Evolutionary conservation across 2,329 filamentous ascomycete species (phyloP).

Genomic region (Stemphylium vesicarium): DNA sequence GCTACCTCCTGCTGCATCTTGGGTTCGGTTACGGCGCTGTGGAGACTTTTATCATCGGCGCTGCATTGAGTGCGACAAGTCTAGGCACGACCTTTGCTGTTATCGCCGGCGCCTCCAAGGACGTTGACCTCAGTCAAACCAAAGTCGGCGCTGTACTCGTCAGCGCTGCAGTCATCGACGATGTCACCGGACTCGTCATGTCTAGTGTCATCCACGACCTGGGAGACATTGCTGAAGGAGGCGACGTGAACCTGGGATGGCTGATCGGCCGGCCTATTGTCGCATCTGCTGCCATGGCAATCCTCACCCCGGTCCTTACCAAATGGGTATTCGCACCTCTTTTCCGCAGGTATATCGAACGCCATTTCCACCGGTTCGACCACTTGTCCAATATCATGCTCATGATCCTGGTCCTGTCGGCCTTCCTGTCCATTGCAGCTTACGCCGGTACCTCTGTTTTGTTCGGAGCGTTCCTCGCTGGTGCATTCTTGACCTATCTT

Average conservation of each 20-base stretch:
- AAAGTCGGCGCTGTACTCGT: conserved; percentile 54
- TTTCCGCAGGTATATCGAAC: conserved; percentile 25
- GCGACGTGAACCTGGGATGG: conserved; percentile 26
- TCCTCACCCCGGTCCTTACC: conserved; percentile 31
- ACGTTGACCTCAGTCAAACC: conserved; percentile 52
- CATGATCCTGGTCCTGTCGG: conserved; percentile 37
- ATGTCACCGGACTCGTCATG: conserved; percentile 55
- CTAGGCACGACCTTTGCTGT: conserved; percentile 46
- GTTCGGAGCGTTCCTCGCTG: conserved; percentile 42
- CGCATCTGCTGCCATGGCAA: conserved; percentile 28
- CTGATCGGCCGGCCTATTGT: conserved; percentile 37
- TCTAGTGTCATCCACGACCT: conserved; percentile 42
- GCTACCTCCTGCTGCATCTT: conserved; percentile 49
- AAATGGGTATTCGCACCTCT: conserved; percentile 48
- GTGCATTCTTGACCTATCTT: conserved; percentile 36
- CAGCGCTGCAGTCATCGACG: conserved; percentile 57
- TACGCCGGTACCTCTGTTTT: conserved; percentile 39
- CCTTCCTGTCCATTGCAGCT: conserved; percentile 37
- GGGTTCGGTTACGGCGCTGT: conserved; percentile 51
- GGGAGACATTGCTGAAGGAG: conserved; percentile 20
- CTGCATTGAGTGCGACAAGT: conserved; percentile 34
- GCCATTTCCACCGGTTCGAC: conserved; percentile 28
- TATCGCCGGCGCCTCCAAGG: conserved; percentile 39
- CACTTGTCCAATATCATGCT: conserved; percentile 34
- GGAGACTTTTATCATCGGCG: conserved; percentile 39